Base-by-base conservation (phyloP, 78 protist genomes). In the Chrysochromulina tobinii region DNA sequence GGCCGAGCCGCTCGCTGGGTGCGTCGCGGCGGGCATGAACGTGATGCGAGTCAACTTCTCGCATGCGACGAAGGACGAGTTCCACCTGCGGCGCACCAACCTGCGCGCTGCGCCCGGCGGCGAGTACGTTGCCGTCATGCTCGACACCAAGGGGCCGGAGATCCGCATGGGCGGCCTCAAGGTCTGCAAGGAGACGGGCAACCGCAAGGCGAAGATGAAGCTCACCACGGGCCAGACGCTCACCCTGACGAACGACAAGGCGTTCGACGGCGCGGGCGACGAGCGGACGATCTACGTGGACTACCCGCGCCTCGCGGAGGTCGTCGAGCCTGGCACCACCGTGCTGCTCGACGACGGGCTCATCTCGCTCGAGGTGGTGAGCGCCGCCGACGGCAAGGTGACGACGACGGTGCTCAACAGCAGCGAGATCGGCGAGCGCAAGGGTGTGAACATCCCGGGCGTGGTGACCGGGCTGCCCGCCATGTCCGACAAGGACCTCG, bases 401-500 rank as follows among this genome's bases (percentile, higher is more conserved):
- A 25, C 11, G 27, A 50, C 58, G 58, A n/a, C 8, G 58, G 11
- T 75, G 23, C 15, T 50, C 11, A 75, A 75, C 83, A 75, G 58
- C n/a, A 50, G 57, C 6, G 21, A 6, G 4, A 75, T 75, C 57
- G 83, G 83, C 5, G 83, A 75, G 83, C 83, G 83, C 25, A 75
- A 75, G 83, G 83, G 83, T 1, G 83, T 75, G n/a, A 75, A 75
- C 57, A 54, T 75, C 38, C 38, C 38, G 38, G 38, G 79, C 79
- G 27, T 69, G 51, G 51, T 69, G 27, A 94, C 95, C 50, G 77
- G 61, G 9, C 69, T 77, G 2, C 96, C 97, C 8, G 92, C 96
- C 51, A 51, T 97, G 50, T 92, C 96, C 25, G 96, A 86, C 50
- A 92, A 95, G 90, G 99, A 97, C 94, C 27, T 12, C n/a, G 81